Conservation (phyloP, 106 monocot genomes). For the Dendrobium catenatum region DNA sequence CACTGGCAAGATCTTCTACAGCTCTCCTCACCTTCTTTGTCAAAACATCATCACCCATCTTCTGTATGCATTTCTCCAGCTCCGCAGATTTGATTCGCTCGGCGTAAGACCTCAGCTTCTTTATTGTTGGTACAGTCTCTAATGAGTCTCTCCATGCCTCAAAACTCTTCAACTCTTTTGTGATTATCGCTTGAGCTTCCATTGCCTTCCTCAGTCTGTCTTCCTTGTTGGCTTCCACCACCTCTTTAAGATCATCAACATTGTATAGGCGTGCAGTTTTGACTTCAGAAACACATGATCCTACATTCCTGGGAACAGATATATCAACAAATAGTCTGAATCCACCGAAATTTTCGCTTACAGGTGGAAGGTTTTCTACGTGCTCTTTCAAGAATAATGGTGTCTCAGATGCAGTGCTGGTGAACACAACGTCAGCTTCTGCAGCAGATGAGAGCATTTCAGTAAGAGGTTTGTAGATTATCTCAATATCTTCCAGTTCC, state of each 20-base stretch:
- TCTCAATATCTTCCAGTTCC: constrained; percentile 72
- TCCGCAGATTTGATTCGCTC: constrained; percentile 72
- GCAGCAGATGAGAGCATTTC: constrained; percentile 71
- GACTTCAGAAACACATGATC: constrained; percentile 48
- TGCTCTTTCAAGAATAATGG: constrained; percentile 78
- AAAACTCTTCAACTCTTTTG: constrained; percentile 62
- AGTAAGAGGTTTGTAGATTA: constrained; percentile 70
- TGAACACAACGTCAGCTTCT: constrained; percentile 92
- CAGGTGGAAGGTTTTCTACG: constrained; percentile 60
- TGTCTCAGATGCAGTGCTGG: constrained; percentile 90
- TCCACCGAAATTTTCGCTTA: constrained; percentile 37
- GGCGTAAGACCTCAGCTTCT: constrained; percentile 83
- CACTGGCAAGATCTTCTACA: constrained; percentile 70
- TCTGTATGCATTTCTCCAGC: constrained; percentile 76
- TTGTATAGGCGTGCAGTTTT: constrained; percentile 53
- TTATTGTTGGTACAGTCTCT: constrained; percentile 98
- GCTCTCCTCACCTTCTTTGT: constrained; percentile 77
- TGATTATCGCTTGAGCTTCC: constrained; percentile 82
- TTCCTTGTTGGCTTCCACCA: constrained; percentile 95
- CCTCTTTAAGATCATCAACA: constrained; percentile 93
- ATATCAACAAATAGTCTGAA: constrained; percentile 79
- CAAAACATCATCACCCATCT: constrained; percentile 62
- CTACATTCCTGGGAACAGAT: constrained; percentile 91
- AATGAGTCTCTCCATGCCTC: constrained; percentile 93
- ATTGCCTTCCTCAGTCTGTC: constrained; percentile 80